A percentile compares a stretch with the other conserved stretches of the same genome.
phyloP scores from a whole-genome alignment of 75 land plant species.

The Cryptomeria japonica region DNA sequence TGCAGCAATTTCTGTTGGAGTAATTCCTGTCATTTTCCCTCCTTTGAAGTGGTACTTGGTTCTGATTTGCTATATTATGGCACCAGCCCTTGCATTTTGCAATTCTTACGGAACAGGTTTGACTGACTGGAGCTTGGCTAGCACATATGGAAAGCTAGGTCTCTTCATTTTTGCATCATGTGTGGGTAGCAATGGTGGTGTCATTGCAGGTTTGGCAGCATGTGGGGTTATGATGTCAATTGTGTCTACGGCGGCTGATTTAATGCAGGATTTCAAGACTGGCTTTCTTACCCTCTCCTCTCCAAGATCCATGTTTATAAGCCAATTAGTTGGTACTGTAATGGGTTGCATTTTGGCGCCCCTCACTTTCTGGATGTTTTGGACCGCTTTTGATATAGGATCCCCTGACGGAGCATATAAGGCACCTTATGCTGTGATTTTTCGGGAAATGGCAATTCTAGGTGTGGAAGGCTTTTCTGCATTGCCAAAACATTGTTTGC shows the following conservation, averaged over 20 bases:
- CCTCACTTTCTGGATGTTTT: slow-evolving; percentile 75
- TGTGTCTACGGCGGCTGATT: slow-evolving; percentile 79
- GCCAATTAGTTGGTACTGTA: slow-evolving; percentile 62
- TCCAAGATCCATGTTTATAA: slow-evolving; percentile 73
- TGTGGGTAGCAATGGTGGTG: slow-evolving; percentile 63
- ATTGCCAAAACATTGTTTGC: slow-evolving; percentile 66
- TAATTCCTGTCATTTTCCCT: slow-evolving; percentile 58
- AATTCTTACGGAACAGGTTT: slow-evolving; percentile 79
- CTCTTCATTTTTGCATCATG: slow-evolving; percentile 74
- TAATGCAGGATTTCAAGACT: slow-evolving; percentile 83
- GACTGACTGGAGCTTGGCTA: slow-evolving; percentile 78
- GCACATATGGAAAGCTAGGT: slow-evolving; percentile 71
- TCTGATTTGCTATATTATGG: slow-evolving; percentile 49
- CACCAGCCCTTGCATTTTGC: slow-evolving; percentile 80
- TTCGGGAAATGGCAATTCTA: slow-evolving; percentile 65
- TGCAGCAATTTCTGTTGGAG: slow-evolving; percentile 47
- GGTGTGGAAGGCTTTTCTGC: slow-evolving; percentile 67
- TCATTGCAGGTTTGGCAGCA: slow-evolving; percentile 68
- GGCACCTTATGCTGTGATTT: slow-evolving; percentile 62
- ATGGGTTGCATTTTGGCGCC: slow-evolving; percentile 65
- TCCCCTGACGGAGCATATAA: slow-evolving; percentile 66
- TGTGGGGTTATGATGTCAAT: slow-evolving; percentile 91
- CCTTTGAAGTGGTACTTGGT: slow-evolving; percentile 64
- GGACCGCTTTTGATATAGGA: slow-evolving; percentile 64
- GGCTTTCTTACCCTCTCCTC: slow-evolving; percentile 73